Evolutionary conservation across 805 yeast species (phyloP).

Genomic region (Candida fluviatilis): DNA sequence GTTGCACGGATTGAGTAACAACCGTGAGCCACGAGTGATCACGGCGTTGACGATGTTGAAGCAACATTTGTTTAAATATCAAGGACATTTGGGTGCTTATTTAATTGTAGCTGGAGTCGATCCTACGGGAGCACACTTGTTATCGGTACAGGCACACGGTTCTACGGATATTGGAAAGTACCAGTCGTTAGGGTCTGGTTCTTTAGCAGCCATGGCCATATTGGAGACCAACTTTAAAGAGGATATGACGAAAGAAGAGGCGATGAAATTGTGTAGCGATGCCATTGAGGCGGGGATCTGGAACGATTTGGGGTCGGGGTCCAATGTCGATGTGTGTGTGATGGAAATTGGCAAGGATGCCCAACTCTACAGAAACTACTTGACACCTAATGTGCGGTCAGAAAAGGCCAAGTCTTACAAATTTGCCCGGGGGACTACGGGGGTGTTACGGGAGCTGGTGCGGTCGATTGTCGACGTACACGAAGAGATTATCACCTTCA

Average conservation of each 20-base stretch:
- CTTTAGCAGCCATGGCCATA: constrained; percentile 98
- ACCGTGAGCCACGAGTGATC: constrained; percentile 88
- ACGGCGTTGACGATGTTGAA: constrained; percentile 89
- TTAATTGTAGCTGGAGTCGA: constrained; percentile 97
- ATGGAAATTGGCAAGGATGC: constrained; percentile 94
- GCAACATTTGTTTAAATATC: constrained; percentile 94
- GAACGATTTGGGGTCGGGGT: constrained; percentile 98
- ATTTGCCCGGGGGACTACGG: constrained; percentile 93
- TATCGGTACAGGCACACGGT: constrained; percentile 96
- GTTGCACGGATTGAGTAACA: constrained; percentile 78
- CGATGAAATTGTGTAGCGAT: constrained; percentile 83
- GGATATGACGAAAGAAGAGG: constrained; percentile 79
- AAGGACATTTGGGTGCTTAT: constrained; percentile 96
- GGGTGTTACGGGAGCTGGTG: constrained; percentile 65
- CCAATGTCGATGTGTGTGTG: constrained; percentile 95
- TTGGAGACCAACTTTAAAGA: constrained; percentile 84
- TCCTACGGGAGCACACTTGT: constrained; percentile 91
- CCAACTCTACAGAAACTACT: constrained; percentile 74
- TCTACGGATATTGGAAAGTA: constrained; percentile 95
- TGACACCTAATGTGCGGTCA: constrained; percentile 86
- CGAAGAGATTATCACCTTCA: constrained; percentile 50
- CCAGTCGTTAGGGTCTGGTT: constrained; percentile 92
- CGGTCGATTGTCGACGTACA: constrained; percentile 64
- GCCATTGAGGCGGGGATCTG: constrained; percentile 98
- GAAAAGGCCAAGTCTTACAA: constrained; percentile 78